These are phyloP conservation scores for Rachicladosporium sp. DNA, from an alignment of 2,329 filamentous ascomycete genomes.

Conservation along the genomic window DNA sequence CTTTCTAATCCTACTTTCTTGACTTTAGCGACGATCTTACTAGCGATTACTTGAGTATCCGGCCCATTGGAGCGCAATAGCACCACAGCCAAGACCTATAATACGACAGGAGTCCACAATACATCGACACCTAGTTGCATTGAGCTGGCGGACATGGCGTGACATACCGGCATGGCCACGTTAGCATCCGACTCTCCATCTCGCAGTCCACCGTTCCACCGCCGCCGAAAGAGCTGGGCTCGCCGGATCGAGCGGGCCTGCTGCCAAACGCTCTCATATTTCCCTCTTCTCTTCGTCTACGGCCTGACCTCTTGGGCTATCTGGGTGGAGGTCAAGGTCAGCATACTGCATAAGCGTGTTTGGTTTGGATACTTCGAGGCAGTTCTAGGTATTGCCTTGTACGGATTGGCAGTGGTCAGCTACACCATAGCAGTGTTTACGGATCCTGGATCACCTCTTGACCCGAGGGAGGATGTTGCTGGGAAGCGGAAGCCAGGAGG, in stretches of 20 bases:
- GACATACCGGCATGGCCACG: constrained; percentile 13
- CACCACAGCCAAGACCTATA: no score
- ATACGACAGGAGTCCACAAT: no score
- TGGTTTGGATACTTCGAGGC: constrained; percentile 24
- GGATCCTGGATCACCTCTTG: constrained; percentile 59
- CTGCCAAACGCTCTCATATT: constrained; percentile 66
- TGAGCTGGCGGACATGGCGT: no score
- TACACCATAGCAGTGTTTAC: constrained; percentile 94
- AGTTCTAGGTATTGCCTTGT: constrained; percentile 56
- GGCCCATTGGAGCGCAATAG: no score
- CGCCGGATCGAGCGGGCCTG: constrained; percentile 70
- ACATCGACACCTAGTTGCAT: no score
- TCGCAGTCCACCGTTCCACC: constrained; percentile 19
- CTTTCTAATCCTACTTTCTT: no score
- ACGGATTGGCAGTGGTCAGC: constrained; percentile 68
- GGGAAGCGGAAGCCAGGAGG: constrained; percentile 28
- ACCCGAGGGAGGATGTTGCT: constrained; percentile 18
- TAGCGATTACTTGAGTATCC: no score
- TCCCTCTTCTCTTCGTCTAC: constrained; percentile 84
- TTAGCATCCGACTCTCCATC: constrained; percentile 10
- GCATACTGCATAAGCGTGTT: constrained; percentile 25
- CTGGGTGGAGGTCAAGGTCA: constrained; percentile 62
- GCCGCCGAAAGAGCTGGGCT: constrained; percentile 39
- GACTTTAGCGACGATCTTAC: no score
- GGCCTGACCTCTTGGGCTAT: constrained; percentile 82